Base-by-base conservation (phyloP, 495 filamentous ascomycete species). In the Penicillium bialowiezense region DNA sequence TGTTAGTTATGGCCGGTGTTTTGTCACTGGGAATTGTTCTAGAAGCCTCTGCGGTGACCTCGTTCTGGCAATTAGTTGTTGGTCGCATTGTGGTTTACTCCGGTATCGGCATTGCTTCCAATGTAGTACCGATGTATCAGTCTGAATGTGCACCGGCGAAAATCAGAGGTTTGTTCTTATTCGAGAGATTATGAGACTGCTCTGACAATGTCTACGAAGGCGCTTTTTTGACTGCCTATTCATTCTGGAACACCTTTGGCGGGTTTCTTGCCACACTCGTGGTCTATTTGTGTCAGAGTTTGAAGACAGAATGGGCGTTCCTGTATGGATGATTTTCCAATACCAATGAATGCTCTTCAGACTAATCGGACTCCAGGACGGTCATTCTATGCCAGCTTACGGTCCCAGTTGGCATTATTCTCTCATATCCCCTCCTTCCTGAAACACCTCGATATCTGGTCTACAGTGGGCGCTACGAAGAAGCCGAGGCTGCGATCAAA, bases 381-480 rank as follows among this genome's bases (percentile, higher is more conserved):
- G 48, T 51, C 12, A 44, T 51, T 18, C 19, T 44, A 10, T 32
- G 36, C n/a, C 51, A 53, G 35, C 43, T 53, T 13, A 12, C 82
- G 24, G 63, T 82, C 1, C 80, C 80, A 1, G 56, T 65, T 8
- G 58, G 82, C 50, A 48, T 83, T 34, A 50, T 69, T 15, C 54
- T 77, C 33, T 69, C 67, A 8, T 48, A 82, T 1, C 71, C 79
- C 60, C 81, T 85, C 62, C 73, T 85, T 36, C 80, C 81, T 5
- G 81, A 85, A 54, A 77, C 76, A 13, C 82, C 82, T 0, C 74
- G 82, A 21, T 85, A 79, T 78, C 67, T 85, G 23, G 66, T 81
- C 36, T 67, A 71, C 37, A 62, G 68, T 32, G 75, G 74, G 3
- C 66, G 68, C 17, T 54, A 67, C 15, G 76, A 74, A 5, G 63